Percentiles rank a stretch among this genome's conserved stretches.
Evolutionary conservation across 2,329 filamentous ascomycete species (phyloP).

Genomic region (Cladosporium colombiae): DNA sequence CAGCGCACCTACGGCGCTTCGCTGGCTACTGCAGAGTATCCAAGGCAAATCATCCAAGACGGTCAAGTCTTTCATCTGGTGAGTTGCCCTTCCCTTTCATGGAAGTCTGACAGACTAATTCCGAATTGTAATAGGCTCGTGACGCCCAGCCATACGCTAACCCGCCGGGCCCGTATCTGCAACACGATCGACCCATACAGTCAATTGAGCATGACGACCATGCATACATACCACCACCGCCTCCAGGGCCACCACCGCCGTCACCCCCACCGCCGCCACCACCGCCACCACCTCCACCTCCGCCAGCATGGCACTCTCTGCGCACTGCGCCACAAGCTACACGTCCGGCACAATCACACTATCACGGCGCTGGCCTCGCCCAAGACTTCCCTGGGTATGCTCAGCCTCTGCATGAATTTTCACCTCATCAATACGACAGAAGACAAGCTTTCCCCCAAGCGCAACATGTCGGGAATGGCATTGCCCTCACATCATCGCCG

Average conservation of each 20-base stretch:
- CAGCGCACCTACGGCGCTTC: neutral
- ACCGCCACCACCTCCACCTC: neutral
- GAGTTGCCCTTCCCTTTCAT: neutral
- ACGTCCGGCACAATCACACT: neutral
- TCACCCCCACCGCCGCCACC: no score
- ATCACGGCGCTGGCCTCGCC: neutral
- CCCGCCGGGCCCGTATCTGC: constrained; percentile 3
- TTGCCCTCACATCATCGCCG: constrained; percentile 19
- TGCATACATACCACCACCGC: neutral
- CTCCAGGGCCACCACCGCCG: neutral
- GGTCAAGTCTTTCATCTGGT: constrained; percentile 1
- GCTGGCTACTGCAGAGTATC: neutral
- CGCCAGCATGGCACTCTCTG: neutral
- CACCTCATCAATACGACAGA: neutral
- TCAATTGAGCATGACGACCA: constrained; percentile 30
- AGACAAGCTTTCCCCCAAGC: neutral
- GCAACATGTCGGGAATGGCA: neutral
- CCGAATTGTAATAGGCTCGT: neutral
- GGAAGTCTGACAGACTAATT: neutral
- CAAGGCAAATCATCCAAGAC: neutral
- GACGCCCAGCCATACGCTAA: constrained; percentile 7
- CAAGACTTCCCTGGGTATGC: neutral
- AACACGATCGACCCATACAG: constrained; percentile 26
- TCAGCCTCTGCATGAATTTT: neutral
- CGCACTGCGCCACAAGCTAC: neutral